Evolutionary conservation across 176 grass and related monocot species (phyloP), one percentile per base, ranked within the genome.

Genomic region (sorghum (Sorghum bicolor)): DNA sequence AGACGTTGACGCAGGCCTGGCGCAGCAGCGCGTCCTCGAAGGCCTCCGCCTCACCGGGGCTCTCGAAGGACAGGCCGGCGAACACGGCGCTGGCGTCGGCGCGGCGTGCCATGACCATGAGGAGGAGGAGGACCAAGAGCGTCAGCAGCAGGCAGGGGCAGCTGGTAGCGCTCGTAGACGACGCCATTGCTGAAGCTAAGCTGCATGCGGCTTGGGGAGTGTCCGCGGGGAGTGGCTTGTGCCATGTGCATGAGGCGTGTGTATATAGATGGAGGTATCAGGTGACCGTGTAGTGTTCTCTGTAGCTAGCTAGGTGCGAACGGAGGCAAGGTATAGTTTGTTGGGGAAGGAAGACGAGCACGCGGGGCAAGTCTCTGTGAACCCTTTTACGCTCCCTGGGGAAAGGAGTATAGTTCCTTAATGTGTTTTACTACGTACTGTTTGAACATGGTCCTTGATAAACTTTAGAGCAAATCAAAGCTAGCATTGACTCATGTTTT

Each of bases 1-100:
- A 76, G 14, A 74, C 89, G 80, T 98, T 93, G 76, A 98, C 87
- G 87, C 96, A 98, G 47, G 96, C 96, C 87, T 95, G 93, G 38
- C 75, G 91, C 14, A 98, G 67, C 65, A 98, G 87, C 17, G 89
- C 89, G 8, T 79, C 80, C 82, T 98, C 96, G 75, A 93, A 98
- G 72, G 93, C 83, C 77, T 90, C 80, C n/a, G 88, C 84, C 82
- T 94, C 90, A 50, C 70, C 85, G 57, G 70, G 82, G 79, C 83
- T 82, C 40, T 53, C 50, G 74, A 88, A 82, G 24, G 82, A 40
- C 60, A 67, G 64, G n/a, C 72, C 82, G 11, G 82, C 60, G 71
- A 80, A 89, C 22, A 90, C 45, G 2, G 74, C 28, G n/a, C 10
- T n/a, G 34, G 57, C 64, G 19, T 83, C n/a, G 75, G 36, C 82